Evolutionary conservation across 352 stramenopile genomes (phyloP).

Genomic region (Globisporangium polare): DNA sequence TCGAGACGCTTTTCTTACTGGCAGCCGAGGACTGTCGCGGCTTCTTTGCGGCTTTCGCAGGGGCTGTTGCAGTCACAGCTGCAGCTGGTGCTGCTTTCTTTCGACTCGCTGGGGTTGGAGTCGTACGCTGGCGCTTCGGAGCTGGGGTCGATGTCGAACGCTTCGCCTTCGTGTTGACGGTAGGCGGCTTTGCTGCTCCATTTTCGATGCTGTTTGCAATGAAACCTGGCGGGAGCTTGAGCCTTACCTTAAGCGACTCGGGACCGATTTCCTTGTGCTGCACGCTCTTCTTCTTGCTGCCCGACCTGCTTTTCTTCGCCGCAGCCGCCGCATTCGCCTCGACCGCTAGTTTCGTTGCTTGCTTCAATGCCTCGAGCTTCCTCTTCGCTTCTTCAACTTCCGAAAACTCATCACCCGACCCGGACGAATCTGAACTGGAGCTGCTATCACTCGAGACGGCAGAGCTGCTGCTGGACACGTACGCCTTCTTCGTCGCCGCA

Average conservation of each 20-base stretch:
- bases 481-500: conserved; percentile 18
- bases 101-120: conserved; percentile 8
- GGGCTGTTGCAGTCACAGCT: conserved; percentile 17
- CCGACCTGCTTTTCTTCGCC: conserved; percentile 18
- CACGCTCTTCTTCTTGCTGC: conserved; percentile 11
- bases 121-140: conserved; percentile 31
- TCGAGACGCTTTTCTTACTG: not conserved
- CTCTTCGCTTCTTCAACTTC: conserved; percentile 21
- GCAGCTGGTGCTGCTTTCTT: conserved; percentile 5
- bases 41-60: conserved; percentile 18
- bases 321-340: conserved; percentile 17
- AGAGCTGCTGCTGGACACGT: conserved; percentile 47
- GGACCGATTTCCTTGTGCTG: conserved; percentile 15
- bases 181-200: not conserved
- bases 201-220: conserved; percentile 23
- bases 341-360: conserved; percentile 22
- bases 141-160: conserved; percentile 34
- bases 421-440: conserved; percentile 49
- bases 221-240: conserved; percentile 58
- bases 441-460: conserved; percentile 40
- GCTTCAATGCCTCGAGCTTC: conserved; percentile 17
- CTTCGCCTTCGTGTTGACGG: conserved; percentile 33
- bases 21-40: not conserved
- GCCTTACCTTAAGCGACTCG: conserved; percentile 48
- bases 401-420: conserved; percentile 28